Base-by-base conservation (phyloP, 2,329 filamentous ascomycete genomes). In the Chaetomiaceae sp. region DNA sequence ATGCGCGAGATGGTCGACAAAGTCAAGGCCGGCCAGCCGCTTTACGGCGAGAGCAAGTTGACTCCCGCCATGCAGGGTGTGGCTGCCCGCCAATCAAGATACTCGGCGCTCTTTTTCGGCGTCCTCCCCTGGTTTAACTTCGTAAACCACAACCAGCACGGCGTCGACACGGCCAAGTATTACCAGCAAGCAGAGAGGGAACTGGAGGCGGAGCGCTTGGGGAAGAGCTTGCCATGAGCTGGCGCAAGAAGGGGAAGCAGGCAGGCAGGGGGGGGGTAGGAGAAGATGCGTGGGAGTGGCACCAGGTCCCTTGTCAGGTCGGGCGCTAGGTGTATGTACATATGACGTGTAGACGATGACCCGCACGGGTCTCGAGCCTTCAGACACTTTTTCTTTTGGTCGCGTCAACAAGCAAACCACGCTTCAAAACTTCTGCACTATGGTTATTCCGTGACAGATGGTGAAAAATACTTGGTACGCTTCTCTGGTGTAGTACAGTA, bases 1-100 rank as follows among this genome's bases (percentile, higher is more conserved):
- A 97, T 97, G 91, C 82, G 83, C 60, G 94, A 99, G 74, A 99
- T 99, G 94, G 91, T 96, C 33, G 82, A 85, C 70, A 95, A 92
- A 74, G 91, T 97, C 69, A 99, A 97, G 81, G 82, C 80, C 55
- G 92, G 92, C 60, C 81, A 95, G 76, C 80, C 94, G 32, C 77
- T 97, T 44, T 99, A 99, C 72, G 94, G 94, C 66, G 82, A 80
- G 64, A 89, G 85, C 65, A 75, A 75, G 48, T 74, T 96, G 64
- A 87, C 86, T 53, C 85, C 91, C 59, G 89, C 96, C 73, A 87
- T 96, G 78, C 94, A 99, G 74, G 94, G 92, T 55, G 87, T 96
- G 34, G 91, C 94, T 48, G 84, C 89, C 55, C 80, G 94, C 64
- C 95, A 99, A 76, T 96, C 90, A 66, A 81, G 94, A 67, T 97